Evolutionary conservation across 2,329 filamentous ascomycete species (phyloP).

Genomic region (Cordyceps cateniannulata): DNA sequence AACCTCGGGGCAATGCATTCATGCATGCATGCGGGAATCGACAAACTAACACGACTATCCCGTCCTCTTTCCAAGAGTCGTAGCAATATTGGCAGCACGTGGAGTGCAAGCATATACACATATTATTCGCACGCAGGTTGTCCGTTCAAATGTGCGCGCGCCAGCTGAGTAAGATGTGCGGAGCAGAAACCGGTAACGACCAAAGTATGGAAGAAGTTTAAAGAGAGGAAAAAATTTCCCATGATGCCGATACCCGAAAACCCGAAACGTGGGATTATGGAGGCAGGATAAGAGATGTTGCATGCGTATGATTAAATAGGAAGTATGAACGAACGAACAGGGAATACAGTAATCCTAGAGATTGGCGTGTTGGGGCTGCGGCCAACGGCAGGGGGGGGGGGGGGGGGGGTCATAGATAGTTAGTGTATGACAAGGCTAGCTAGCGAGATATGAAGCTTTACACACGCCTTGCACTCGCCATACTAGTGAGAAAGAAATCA

Average conservation of each 20-base stretch:
- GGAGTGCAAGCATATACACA: not conserved
- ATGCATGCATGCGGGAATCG: not conserved
- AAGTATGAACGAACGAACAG: not conserved
- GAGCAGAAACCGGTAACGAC: not conserved
- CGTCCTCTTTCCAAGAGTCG: not conserved
- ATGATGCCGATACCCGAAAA: not conserved
- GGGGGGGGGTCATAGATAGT: too few relatives aligned
- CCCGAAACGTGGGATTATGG: not conserved
- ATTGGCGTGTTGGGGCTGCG: not conserved
- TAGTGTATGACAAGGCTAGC: not conserved
- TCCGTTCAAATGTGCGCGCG: not conserved
- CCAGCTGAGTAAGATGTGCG: slow-evolving; percentile 2
- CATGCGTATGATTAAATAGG: not conserved
- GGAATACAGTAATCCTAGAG: not conserved
- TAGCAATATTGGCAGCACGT: not conserved
- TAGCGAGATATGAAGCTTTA: not conserved
- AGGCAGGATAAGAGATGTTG: not conserved
- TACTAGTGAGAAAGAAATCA: not conserved
- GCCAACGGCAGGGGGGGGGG: not conserved
- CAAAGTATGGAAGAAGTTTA: not conserved
- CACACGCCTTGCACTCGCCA: not conserved
- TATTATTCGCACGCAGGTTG: not conserved
- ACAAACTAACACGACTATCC: not conserved
- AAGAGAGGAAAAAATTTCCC: not conserved
- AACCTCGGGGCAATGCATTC: not conserved